These are phyloP conservation scores for Emergomyces africanus DNA, from an alignment of 2,329 filamentous ascomycete species.

Conservation along the genomic window DNA sequence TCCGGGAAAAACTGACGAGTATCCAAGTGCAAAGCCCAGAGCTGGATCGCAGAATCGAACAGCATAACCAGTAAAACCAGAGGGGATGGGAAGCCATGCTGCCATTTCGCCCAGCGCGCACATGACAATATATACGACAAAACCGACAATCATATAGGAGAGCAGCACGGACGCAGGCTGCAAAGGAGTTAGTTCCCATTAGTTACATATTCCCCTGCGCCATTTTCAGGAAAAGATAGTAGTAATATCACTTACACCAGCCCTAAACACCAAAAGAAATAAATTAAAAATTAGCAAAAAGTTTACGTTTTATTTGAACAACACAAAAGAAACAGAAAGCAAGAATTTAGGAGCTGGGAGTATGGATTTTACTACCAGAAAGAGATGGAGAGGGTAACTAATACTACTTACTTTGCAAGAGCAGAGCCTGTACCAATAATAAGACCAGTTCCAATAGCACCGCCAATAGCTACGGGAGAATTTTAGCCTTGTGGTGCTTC, in stretches of 20 bases:
- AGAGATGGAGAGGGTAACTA: no score
- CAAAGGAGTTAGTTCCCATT: slow-evolving; percentile 6
- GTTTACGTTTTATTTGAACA: no score
- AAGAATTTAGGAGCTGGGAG: background rate
- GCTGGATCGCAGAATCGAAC: slow-evolving; percentile 34
- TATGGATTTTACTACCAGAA: background rate
- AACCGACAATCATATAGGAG: slow-evolving; percentile 32
- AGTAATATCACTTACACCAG: slow-evolving; percentile 24
- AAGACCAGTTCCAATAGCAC: slow-evolving; percentile 44
- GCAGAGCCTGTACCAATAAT: slow-evolving; percentile 43
- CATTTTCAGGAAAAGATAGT: background rate
- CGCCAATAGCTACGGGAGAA: slow-evolving; percentile 34
- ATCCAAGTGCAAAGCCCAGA: slow-evolving; percentile 36
- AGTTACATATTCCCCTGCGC: background rate
- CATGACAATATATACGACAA: slow-evolving; percentile 58
- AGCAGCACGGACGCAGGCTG: slow-evolving; percentile 32
- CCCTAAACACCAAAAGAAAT: slow-evolving; percentile 12
- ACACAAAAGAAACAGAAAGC: background rate
- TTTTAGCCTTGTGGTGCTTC: background rate
- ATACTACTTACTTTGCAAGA: slow-evolving; percentile 19
- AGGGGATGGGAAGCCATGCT: slow-evolving; percentile 37
- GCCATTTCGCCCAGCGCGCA: slow-evolving; percentile 38
- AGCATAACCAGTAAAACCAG: slow-evolving; percentile 36
- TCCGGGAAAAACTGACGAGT: slow-evolving; percentile 25
- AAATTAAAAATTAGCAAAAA: background rate